phyloP scores from a whole-genome alignment of 2,329 filamentous ascomycete genomes.

The Penicillium fuscoglaucum region DNA sequence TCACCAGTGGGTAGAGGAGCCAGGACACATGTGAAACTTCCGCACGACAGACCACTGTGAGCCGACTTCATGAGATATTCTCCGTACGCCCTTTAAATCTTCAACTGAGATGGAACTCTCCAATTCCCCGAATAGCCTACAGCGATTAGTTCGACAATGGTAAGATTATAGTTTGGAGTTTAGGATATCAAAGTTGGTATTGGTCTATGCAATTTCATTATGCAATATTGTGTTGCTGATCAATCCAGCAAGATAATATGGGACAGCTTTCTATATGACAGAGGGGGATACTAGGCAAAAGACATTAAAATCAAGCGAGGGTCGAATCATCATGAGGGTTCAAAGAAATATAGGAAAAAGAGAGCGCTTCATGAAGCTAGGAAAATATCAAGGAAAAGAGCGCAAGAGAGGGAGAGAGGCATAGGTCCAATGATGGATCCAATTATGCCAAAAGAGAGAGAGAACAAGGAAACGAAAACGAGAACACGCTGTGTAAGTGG shows the following conservation, averaged over 20 bases:
- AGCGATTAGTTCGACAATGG: too few species aligned
- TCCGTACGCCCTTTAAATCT: too few species aligned
- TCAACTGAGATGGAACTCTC: too few species aligned
- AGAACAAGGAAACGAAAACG: conserved; percentile 5
- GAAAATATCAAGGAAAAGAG: conserved; percentile 1
- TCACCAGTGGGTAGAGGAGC: too few species aligned
- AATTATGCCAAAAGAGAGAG: background rate
- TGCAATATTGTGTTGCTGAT: conserved; percentile 6
- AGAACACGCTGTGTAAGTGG: conserved; percentile 16
- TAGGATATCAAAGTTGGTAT: background rate
- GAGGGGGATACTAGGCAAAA: background rate
- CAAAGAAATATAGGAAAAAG: conserved; percentile 11
- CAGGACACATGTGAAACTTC: too few species aligned
- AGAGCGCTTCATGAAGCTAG: conserved; percentile 1
- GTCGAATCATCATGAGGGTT: background rate
- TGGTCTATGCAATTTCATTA: conserved; percentile 6
- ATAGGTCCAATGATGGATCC: background rate
- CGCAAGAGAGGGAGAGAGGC: background rate
- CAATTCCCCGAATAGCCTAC: too few species aligned
- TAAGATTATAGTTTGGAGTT: too few species aligned
- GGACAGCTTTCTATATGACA: conserved; percentile 5
- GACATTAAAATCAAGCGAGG: conserved; percentile 6
- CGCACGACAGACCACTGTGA: too few species aligned
- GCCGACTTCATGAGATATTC: too few species aligned
- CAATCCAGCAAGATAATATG: conserved; percentile 4